phyloP scores from a whole-genome alignment of 495 filamentous ascomycete genomes.

The Neurospora sublineolata region DNA sequence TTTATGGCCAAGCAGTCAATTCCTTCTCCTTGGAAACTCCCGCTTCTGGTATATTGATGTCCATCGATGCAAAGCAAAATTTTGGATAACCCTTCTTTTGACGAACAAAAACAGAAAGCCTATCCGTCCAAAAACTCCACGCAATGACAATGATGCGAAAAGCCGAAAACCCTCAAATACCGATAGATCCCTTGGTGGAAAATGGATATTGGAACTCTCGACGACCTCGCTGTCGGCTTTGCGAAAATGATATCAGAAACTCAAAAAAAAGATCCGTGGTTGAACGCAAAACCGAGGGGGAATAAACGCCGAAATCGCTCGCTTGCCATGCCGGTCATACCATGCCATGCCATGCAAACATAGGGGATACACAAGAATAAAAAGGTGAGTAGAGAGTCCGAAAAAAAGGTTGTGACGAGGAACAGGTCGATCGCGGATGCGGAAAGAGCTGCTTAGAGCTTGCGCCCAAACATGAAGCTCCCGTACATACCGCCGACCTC shows the following conservation, averaged over 20 bases:
- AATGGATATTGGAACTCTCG: neutral
- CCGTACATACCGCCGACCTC: constrained; percentile 83
- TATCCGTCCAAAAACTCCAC: neutral
- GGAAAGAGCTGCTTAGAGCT: constrained; percentile 21
- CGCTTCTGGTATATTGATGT: neutral
- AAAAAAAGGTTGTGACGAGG: neutral
- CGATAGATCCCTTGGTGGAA: neutral
- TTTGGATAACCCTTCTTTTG: neutral
- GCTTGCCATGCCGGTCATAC: constrained; percentile 3
- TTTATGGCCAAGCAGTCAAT: neutral
- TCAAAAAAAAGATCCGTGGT: neutral
- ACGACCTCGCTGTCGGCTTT: neutral
- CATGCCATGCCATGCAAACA: constrained; percentile 3
- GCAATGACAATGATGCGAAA: neutral
- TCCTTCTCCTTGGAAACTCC: neutral
- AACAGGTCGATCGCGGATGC: neutral
- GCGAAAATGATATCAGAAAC: neutral
- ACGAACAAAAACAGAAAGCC: neutral
- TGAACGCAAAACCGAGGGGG: neutral
- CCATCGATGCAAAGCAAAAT: neutral
- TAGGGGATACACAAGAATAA: neutral
- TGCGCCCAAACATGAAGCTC: constrained; percentile 63
- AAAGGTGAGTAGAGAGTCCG: neutral
- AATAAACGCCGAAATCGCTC: neutral
- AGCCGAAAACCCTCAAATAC: neutral